These are phyloP conservation scores for Blastobotrys malaysiensis DNA, from an alignment of 1,139 yeast species.

Conservation along the genomic window DNA sequence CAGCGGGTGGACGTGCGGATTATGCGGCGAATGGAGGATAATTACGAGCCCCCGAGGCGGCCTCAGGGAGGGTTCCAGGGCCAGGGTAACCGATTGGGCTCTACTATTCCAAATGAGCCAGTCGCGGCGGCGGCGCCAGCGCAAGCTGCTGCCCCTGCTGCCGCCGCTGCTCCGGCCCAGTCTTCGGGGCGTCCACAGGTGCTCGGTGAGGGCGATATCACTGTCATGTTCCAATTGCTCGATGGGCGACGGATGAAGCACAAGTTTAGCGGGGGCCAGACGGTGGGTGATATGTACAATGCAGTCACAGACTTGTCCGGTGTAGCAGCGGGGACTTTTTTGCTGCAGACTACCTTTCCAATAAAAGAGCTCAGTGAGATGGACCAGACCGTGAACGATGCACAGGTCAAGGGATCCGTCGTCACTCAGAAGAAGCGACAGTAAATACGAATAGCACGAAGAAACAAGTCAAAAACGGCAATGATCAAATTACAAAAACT, in stretches of 20 bases:
- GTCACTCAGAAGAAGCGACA: conserved; percentile 53
- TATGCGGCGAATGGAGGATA: conserved; percentile 74
- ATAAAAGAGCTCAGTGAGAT: conserved; percentile 63
- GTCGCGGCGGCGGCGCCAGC: conserved; percentile 1
- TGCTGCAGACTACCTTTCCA: conserved; percentile 79
- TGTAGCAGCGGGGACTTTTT: conserved; percentile 44
- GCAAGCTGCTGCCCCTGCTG: conserved; percentile 31
- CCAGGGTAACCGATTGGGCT: conserved; percentile 82
- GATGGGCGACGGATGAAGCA: conserved; percentile 67
- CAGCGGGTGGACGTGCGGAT: conserved; percentile 96
- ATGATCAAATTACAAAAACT: no score
- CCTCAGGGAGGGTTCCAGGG: conserved; percentile 72
- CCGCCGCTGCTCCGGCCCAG: no score
- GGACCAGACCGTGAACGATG: conserved; percentile 57
- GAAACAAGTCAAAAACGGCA: no score
- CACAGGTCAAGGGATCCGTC: conserved; percentile 78
- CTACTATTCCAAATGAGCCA: conserved; percentile 74
- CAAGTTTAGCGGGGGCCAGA: conserved; percentile 39
- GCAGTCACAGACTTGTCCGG: neutral
- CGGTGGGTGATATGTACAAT: conserved; percentile 1
- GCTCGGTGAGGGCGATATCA: conserved; percentile 54
- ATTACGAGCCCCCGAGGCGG: conserved; percentile 67
- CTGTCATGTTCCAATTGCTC: conserved; percentile 79
- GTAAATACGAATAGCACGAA: no score
- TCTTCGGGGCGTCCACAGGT: conserved; percentile 17